Conservation (phyloP, 2,329 filamentous ascomycete species). For the Xenoacremonium recifei region DNA sequence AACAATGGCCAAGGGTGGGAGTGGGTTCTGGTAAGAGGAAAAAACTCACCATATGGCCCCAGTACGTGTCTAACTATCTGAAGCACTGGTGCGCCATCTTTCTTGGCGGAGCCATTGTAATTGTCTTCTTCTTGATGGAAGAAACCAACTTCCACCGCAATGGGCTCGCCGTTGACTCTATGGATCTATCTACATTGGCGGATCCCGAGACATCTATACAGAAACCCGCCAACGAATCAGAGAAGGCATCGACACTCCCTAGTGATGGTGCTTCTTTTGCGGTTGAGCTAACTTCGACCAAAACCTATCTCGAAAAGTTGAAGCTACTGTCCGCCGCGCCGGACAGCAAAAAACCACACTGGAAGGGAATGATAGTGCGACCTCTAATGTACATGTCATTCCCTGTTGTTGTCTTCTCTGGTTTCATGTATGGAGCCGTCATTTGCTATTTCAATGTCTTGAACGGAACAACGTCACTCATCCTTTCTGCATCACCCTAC, state of each 20-base stretch:
- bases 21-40: too few relatives aligned
- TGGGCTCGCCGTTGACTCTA: too few relatives aligned
- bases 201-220: too few relatives aligned
- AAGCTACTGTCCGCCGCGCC: slow-evolving; percentile 34
- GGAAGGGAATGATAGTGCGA: too few relatives aligned
- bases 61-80: too few relatives aligned
- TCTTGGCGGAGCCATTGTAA: slow-evolving; percentile 25
- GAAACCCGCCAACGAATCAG: neutral
- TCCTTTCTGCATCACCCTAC: slow-evolving; percentile 36
- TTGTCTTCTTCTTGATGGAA: slow-evolving; percentile 51
- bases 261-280: too few relatives aligned
- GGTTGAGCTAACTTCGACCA: slow-evolving; percentile 18
- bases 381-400: too few relatives aligned
- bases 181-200: too few relatives aligned
- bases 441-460: slow-evolving; percentile 43
- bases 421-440: slow-evolving; percentile 42
- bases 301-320: slow-evolving; percentile 41
- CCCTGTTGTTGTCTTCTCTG: slow-evolving; percentile 42
- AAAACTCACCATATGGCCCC: too few relatives aligned
- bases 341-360: too few relatives aligned
- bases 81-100: slow-evolving; percentile 31
- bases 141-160: slow-evolving; percentile 46
- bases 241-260: neutral
- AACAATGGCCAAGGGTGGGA: slow-evolving; percentile 29
- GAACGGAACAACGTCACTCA: slow-evolving; percentile 42